Base-by-base conservation (phyloP, 2,329 filamentous ascomycete species). In the Aotearoamyces nothofagi region DNA sequence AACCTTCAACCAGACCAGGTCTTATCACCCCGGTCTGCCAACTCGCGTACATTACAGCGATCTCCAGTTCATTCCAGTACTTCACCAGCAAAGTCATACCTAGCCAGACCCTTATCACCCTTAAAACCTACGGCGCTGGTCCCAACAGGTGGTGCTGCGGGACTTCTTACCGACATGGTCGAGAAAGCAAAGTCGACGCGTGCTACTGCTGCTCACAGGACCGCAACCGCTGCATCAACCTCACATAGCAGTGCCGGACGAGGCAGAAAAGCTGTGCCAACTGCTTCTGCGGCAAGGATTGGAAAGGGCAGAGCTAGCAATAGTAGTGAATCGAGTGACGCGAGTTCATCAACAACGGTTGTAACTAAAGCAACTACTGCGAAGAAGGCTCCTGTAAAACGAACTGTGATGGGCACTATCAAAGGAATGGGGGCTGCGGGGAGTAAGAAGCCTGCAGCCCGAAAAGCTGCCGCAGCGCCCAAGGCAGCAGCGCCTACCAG, bases 21-120 rank as follows among this genome's bases (percentile, higher is more conserved):
- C 20, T 61, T 92, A 3, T 92, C 84, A 2, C 83, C 83, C 2
- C 78, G 80, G 29, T 86, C 81, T 0, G 76, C 78, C 33, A 92
- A 92, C 47, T 78, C 79, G 5, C 72, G 80, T 29, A 45, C 44
- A 2, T 29, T 42, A 15, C 41, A 39, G 26, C 33, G 36, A 9
- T 44, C 44, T 15, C 44, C 41, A 17, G 35, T 43, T 14, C 43
- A 44, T 9, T 36, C 38, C 20, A 16, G 33, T 6, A 46, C 48
- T 4, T 67, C 69, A n/a, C 63, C 68, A 9, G 51, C 56, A 14
- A 75, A 77, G 45, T 60, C 66, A 3, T 60, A 63, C 32, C 57
- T 73, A 22, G 58, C 66, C 2, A 65, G 68, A 14, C 65, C 72
- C 14, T 57, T 61, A 10, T 78, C 76, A 14, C 72, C 76, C 1